phyloP scores from a whole-genome alignment of 1,284 basidiomycete genomes.

The Marasmius tenuissimus region DNA sequence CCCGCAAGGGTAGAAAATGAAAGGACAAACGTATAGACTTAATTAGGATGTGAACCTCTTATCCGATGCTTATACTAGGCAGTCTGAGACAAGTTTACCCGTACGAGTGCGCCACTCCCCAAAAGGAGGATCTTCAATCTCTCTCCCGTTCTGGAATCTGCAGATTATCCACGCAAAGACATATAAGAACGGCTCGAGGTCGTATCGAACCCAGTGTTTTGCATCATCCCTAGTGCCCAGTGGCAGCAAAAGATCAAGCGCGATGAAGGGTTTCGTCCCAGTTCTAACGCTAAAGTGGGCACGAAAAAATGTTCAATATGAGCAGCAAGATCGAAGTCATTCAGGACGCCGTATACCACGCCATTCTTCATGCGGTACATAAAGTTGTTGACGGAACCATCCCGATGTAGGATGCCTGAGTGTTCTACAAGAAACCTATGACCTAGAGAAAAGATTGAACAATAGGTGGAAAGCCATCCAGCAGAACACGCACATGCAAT shows the following conservation, averaged over 20 bases:
- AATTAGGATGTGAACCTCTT: too few relatives aligned
- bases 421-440: neutral
- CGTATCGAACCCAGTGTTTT: constrained; percentile 27
- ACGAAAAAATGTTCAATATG: neutral
- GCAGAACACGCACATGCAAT: too few relatives aligned
- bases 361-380: constrained; percentile 21
- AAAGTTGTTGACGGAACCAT: constrained; percentile 30
- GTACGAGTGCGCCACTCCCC: neutral
- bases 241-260: constrained; percentile 23
- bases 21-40: too few relatives aligned
- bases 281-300: constrained; percentile 12
- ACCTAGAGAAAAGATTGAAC: too few relatives aligned
- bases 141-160: neutral
- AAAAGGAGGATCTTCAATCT: neutral
- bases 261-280: constrained; percentile 33
- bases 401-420: constrained; percentile 24
- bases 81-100: too few relatives aligned
- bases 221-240: constrained; percentile 15
- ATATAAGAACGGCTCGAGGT: constrained; percentile 33
- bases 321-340: constrained; percentile 29
- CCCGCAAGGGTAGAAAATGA: too few relatives aligned
- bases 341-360: constrained; percentile 23
- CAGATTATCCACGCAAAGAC: constrained; percentile 20
- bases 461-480: too few relatives aligned
- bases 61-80: too few relatives aligned